Base-by-base conservation (phyloP, 257 asterid genomes). In the Marsdenia floribunda region DNA sequence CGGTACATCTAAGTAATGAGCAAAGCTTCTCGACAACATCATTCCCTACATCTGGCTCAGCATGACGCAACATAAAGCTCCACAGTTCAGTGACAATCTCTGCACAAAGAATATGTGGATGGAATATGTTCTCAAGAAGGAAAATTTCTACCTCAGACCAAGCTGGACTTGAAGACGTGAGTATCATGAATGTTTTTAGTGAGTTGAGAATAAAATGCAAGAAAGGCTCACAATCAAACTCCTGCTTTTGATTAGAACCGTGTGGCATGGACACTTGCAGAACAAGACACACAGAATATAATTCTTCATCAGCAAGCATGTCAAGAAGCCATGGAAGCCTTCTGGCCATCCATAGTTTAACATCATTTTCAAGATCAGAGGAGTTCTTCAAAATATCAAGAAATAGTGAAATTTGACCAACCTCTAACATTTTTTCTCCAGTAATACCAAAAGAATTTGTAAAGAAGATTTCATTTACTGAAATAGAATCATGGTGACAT, bases 261-360 rank as follows among this genome's bases (percentile, higher is more conserved):
- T 71, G 55, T 65, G 70, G 49, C 5, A 74, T 16, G 46, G 93
- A 90, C 78, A 78, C 82, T 77, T 79, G 91, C 85, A 90, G 72
- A 76, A 82, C 85, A 70, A 89, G 87, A 79, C 84, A 58, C 44
- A 83, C 80, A 77, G 89, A 76, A 84, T 95, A 95, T 73, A 90
- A 80, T 75, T 89, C 85, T 81, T 89, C 96, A 64, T 88, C 86
- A 14, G 88, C 72, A 3, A 92, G 83, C 26, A 80, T 85, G 75
- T 90, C 92, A 70, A 95, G 82, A 80, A 95, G 88, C 99, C 99
- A 95, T 61, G 88, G 91, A 65, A 95, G 95, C 86, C 87, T 95
- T 78, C 87, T 78, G 60, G 96, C 87, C 71, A 92, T 81, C 75
- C 89, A 87, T 76, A 83, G 76, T 81, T 81, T 84, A 80, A 83